Evolutionary conservation across 1,284 basidiomycete genomes (phyloP).

Genomic region (Cryptococcus hybrid): DNA sequence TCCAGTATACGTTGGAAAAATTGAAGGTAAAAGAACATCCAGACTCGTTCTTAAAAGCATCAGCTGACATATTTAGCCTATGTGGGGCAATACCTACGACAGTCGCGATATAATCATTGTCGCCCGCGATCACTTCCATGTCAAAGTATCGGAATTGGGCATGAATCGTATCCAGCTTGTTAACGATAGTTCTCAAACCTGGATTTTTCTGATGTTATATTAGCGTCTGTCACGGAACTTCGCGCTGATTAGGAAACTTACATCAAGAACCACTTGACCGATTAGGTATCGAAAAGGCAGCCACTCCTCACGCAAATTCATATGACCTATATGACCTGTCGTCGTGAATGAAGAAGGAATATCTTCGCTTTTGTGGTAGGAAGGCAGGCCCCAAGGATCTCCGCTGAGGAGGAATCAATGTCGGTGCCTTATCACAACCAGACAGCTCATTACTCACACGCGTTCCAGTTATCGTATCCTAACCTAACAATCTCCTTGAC

Average conservation of each 20-base stretch:
- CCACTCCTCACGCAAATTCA: constrained; percentile 89
- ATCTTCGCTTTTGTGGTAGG: constrained; percentile 68
- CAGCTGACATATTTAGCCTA: background rate
- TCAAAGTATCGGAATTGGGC: constrained; percentile 88
- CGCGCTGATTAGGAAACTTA: constrained; percentile 50
- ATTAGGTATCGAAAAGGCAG: constrained; percentile 87
- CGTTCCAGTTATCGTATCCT: constrained; percentile 80
- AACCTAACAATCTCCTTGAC: constrained; percentile 62
- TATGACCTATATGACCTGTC: constrained; percentile 90
- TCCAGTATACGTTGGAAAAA: constrained; percentile 97
- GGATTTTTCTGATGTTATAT: constrained; percentile 68
- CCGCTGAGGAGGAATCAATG: constrained; percentile 56
- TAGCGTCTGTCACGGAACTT: background rate
- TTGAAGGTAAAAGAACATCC: constrained; percentile 90
- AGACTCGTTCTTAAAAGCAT: constrained; percentile 63
- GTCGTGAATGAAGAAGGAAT: constrained; percentile 84
- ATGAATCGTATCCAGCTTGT: constrained; percentile 89
- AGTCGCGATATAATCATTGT: constrained; percentile 77
- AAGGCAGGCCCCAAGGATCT: constrained; percentile 74
- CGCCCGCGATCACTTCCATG: constrained; percentile 96
- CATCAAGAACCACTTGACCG: constrained; percentile 87
- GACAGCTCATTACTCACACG: constrained; percentile 57
- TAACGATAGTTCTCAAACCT: constrained; percentile 82
- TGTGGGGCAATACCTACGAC: constrained; percentile 58
- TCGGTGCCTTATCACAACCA: constrained; percentile 1